These are phyloP conservation scores for Diaporthe velutina DNA, from an alignment of 2,329 filamentous ascomycete species.

Conservation along the genomic window DNA sequence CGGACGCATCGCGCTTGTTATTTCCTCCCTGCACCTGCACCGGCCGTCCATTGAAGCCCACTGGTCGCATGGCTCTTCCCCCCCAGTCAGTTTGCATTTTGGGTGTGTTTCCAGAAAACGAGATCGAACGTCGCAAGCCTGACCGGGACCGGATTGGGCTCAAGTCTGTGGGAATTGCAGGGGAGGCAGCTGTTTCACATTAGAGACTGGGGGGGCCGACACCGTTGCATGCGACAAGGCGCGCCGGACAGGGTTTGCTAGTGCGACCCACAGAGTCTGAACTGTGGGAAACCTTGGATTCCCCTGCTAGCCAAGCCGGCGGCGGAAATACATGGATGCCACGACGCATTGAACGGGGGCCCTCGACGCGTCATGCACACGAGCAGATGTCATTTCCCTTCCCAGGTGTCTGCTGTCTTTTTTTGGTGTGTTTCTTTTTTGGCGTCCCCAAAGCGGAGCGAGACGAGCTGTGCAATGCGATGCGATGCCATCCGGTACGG, in stretches of 20 bases:
- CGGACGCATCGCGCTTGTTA: background rate
- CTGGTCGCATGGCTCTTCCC: background rate
- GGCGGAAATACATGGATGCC: slow-evolving; percentile 38
- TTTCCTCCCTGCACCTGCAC: background rate
- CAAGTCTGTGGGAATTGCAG: slow-evolving; percentile 60
- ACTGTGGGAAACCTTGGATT: slow-evolving; percentile 35
- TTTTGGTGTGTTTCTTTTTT: slow-evolving; percentile 28
- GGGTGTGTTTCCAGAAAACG: slow-evolving; percentile 55
- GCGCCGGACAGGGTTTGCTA: slow-evolving; percentile 45
- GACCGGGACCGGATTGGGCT: slow-evolving; percentile 55
- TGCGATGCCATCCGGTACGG: slow-evolving; percentile 9
- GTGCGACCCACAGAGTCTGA: slow-evolving; percentile 42
- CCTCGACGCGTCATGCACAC: slow-evolving; percentile 40
- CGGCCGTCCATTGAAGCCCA: background rate
- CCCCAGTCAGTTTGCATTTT: slow-evolving; percentile 13
- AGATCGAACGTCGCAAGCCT: slow-evolving; percentile 59
- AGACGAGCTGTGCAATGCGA: slow-evolving; percentile 23
- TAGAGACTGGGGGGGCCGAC: slow-evolving; percentile 51
- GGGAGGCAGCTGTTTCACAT: slow-evolving; percentile 66
- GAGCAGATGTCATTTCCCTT: slow-evolving; percentile 30
- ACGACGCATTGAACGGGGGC: slow-evolving; percentile 39
- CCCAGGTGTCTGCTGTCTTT: slow-evolving; percentile 21
- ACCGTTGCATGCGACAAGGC: slow-evolving; percentile 53
- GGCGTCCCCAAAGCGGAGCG: slow-evolving; percentile 10
- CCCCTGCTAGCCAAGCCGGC: slow-evolving; percentile 42